Percentiles rank a stretch among this genome's conserved stretches.
Evolutionary conservation across 2,329 filamentous ascomycete genomes (phyloP).

Genomic region (Pyricularia sp.): DNA sequence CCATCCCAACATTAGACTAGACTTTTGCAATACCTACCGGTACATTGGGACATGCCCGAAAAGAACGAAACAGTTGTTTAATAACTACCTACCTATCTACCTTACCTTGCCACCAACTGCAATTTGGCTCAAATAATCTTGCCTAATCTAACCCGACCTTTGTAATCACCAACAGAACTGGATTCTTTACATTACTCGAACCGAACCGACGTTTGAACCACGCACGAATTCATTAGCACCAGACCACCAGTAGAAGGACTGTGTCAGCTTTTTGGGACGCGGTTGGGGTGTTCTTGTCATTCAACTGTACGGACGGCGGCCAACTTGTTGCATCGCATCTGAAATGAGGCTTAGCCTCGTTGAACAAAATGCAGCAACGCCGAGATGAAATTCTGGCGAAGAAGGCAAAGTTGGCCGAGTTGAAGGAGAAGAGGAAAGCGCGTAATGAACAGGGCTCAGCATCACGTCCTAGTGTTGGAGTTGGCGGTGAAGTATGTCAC

Average conservation of each 20-base stretch:
- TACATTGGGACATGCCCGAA: background rate
- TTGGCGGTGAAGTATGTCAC: background rate
- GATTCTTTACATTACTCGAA: background rate
- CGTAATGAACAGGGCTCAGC: constrained; percentile 1
- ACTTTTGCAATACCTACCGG: background rate
- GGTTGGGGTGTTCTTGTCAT: background rate
- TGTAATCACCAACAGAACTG: background rate
- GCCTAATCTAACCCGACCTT: background rate
- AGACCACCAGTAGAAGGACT: background rate
- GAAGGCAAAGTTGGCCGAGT: constrained; percentile 91
- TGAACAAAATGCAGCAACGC: constrained; percentile 59
- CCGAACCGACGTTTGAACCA: background rate
- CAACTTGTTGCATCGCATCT: background rate
- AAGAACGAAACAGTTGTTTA: background rate
- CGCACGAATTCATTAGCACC: background rate
- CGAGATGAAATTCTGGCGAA: constrained; percentile 96
- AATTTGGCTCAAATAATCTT: background rate
- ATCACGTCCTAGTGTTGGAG: background rate
- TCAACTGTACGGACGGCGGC: background rate
- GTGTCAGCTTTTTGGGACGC: background rate
- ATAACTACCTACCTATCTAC: background rate
- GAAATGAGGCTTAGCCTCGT: constrained; percentile 2
- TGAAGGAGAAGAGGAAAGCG: constrained; percentile 50
- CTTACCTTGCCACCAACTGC: background rate
- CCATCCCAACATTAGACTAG: background rate